Conservation (phyloP, 176 grass and related monocot genomes). For the Musa schizocarpa region DNA sequence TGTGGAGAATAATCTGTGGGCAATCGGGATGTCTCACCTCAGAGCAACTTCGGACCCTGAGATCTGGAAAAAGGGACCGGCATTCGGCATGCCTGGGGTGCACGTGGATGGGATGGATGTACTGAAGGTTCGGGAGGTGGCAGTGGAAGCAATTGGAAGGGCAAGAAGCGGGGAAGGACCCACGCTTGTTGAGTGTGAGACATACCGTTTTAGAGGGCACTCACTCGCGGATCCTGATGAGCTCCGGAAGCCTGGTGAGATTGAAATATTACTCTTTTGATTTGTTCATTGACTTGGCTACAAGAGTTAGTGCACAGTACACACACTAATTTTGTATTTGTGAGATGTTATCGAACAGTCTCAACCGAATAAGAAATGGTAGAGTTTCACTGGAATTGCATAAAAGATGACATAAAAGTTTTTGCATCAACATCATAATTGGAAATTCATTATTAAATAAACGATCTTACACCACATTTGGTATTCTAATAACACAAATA, state of each 20-base stretch:
- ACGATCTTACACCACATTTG: too few relatives aligned
- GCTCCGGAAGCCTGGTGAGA: slow-evolving; percentile 68
- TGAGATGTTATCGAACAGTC: too few relatives aligned
- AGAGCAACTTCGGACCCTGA: slow-evolving; percentile 78
- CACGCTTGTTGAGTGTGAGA: slow-evolving; percentile 80
- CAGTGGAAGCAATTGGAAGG: slow-evolving; percentile 77
- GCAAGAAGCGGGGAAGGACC: slow-evolving; percentile 95
- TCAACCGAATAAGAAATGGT: too few relatives aligned
- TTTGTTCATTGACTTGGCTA: not conserved
- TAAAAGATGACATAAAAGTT: not conserved
- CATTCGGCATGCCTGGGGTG: slow-evolving; percentile 91
- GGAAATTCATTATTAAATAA: not conserved
- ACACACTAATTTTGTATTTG: too few relatives aligned
- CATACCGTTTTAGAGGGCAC: slow-evolving; percentile 79
- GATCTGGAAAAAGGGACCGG: slow-evolving; percentile 86
- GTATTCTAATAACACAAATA: too few relatives aligned
- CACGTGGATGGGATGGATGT: slow-evolving; percentile 95
- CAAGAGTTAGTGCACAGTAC: too few relatives aligned
- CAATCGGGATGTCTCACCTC: slow-evolving; percentile 82
- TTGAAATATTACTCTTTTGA: not conserved
- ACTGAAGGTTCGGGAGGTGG: slow-evolving; percentile 89
- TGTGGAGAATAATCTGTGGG: slow-evolving; percentile 96
- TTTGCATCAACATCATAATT: not conserved
- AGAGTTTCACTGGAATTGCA: not conserved
- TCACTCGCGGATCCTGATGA: slow-evolving; percentile 91